Conservation (phyloP, 176 grass and related monocot species). For the Bromus sterilis region DNA sequence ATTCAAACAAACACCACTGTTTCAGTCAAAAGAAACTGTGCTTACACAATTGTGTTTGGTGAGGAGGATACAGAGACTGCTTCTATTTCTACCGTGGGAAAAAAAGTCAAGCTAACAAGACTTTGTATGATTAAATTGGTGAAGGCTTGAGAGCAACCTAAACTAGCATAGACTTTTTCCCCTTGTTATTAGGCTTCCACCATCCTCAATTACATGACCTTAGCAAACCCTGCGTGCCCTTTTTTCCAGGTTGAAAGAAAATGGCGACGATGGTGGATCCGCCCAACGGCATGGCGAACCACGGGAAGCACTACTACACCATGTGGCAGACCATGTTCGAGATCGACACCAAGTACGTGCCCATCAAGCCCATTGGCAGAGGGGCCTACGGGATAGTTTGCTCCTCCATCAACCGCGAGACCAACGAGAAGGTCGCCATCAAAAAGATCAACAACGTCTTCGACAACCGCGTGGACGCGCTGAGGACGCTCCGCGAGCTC, state of each 20-base stretch:
- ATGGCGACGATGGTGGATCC: slow-evolving; percentile 55
- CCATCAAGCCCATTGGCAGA: slow-evolving; percentile 45
- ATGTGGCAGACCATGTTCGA: slow-evolving; percentile 59
- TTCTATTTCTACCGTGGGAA: neutral
- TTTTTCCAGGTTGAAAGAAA: neutral
- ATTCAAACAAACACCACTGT: neutral
- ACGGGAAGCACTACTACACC: slow-evolving; percentile 58
- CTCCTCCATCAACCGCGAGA: slow-evolving; percentile 34
- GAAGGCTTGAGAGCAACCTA: neutral
- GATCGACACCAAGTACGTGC: slow-evolving; percentile 51
- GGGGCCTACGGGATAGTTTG: slow-evolving; percentile 48
- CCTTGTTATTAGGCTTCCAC: neutral
- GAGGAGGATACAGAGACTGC: neutral
- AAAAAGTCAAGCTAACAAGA: neutral
- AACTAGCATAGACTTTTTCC: neutral
- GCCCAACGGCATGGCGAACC: slow-evolving; percentile 37
- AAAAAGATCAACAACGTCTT: slow-evolving; percentile 62
- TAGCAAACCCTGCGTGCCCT: too few relatives aligned
- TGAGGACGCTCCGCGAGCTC: slow-evolving; percentile 46
- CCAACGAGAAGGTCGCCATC: slow-evolving; percentile 41
- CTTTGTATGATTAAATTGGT: neutral
- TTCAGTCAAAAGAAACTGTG: neutral
- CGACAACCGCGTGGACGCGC: slow-evolving; percentile 50
- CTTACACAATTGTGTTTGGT: neutral
- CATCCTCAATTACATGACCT: neutral